Evolutionary conservation across 202 grass and related monocot genomes (phyloP).

Genomic region (Saccharum hybrid): DNA sequence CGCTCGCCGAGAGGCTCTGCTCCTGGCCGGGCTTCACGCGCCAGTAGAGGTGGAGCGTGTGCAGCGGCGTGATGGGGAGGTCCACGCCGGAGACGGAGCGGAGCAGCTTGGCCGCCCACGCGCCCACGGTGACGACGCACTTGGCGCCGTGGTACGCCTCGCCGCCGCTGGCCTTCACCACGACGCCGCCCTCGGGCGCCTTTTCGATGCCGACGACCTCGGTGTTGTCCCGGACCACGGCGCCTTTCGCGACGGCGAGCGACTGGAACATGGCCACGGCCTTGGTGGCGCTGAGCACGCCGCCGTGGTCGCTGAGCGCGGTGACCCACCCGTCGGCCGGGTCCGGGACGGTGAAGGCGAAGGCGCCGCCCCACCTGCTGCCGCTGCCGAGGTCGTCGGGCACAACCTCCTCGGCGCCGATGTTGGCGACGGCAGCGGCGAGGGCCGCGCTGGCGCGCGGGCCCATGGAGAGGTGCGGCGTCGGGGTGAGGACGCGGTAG

Average conservation of each 20-base stretch:
- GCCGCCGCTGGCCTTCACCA: constrained; percentile 24
- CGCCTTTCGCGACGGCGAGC: constrained; percentile 22
- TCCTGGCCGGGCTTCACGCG: neutral
- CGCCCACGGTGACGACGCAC: constrained; percentile 49
- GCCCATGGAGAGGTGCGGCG: constrained; percentile 7
- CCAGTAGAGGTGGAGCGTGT: constrained; percentile 13
- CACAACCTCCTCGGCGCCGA: neutral
- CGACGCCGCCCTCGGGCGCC: neutral
- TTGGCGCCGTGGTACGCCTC: constrained; percentile 38
- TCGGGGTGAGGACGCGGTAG: neutral
- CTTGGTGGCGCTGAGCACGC: constrained; percentile 60
- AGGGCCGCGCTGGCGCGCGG: neutral
- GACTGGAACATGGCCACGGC: constrained; percentile 65
- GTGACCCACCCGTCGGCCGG: constrained; percentile 37
- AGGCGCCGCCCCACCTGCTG: constrained; percentile 45
- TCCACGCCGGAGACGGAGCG: constrained; percentile 2
- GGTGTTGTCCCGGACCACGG: constrained; percentile 39
- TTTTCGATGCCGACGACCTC: constrained; percentile 47
- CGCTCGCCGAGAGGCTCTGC: neutral
- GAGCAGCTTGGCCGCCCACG: constrained; percentile 49
- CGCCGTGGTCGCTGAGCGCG: constrained; percentile 36
- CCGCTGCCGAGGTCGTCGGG: neutral
- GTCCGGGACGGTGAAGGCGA: constrained; percentile 14
- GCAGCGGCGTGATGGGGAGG: constrained; percentile 53
- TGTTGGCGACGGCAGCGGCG: constrained; percentile 4